Evolutionary conservation across 768 basidiomycete genomes (phyloP), one percentile per base, ranked within the genome.

Genomic region (Podaxis sp.): DNA sequence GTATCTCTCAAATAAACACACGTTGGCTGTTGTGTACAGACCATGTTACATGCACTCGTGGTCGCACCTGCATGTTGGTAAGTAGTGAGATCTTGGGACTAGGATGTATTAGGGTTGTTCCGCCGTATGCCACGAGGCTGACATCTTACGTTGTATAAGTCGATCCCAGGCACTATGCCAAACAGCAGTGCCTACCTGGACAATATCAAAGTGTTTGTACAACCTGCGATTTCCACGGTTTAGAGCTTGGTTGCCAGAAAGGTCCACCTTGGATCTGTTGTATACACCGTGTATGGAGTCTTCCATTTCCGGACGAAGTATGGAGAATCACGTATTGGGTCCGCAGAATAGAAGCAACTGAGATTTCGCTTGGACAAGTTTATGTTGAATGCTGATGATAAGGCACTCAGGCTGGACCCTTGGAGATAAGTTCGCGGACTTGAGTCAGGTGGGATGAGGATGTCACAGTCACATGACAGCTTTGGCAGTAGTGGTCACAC

Each of bases 301-400:
- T 52, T 59, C 58, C 58, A 59, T 59, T 59, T 42, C 50, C 59
- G 51, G 59, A 47, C 38, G 59, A 51, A 60, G 50, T 38, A 37
- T 50, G 57, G 50, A 59, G 50, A 59, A 44, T 46, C 44, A 59
- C 50, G 58, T 59, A 59, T 51, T 38, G 52, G 36, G 25, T 35
- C 58, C 38, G 38, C 18, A n/a, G 48, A 50, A 58, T 58, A 58
- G 48, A 54, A 23, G 7, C 36, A 5, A 38, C 21, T 51, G 50
- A 27, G 21, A 23, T 5, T 48, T 48, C 47, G 47, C 28, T 23
- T 36, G 37, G 52, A 14, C 18, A 36, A 25, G 21, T 9, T 54
- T 44, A 18, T n/a, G 42, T 38, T 40, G 37, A 21, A 18, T 18
- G 28, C 7, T 32, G 23, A 11, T 14, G 57, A 40, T 50, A 50